A percentile compares a stretch with the other conserved stretches of the same genome.
These are phyloP conservation scores for Irpex sp. DNA, from an alignment of 1,284 basidiomycete genomes.

Conservation along the genomic window DNA sequence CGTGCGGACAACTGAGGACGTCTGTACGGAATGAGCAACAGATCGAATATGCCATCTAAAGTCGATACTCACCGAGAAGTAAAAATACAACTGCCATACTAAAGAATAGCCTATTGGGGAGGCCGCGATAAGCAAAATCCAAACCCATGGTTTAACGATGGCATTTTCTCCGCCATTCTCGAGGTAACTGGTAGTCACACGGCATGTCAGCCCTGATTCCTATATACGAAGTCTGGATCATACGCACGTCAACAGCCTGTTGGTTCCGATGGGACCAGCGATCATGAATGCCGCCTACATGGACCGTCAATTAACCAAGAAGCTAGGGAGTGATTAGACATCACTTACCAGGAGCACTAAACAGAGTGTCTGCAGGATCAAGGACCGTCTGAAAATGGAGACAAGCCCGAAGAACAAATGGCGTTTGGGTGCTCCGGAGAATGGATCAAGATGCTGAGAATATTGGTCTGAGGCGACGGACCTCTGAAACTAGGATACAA, in stretches of 20 bases:
- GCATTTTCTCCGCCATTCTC: slow-evolving; percentile 34
- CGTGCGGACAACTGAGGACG: slow-evolving; percentile 43
- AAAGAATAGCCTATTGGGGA: slow-evolving; percentile 43
- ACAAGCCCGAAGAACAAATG: slow-evolving; percentile 7
- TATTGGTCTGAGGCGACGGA: no score
- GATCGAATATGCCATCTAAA: background rate
- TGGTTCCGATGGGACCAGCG: slow-evolving; percentile 34
- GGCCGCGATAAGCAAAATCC: slow-evolving; percentile 56
- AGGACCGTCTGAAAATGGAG: slow-evolving; percentile 12
- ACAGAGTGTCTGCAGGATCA: slow-evolving; percentile 17
- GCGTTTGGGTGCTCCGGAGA: slow-evolving; percentile 16
- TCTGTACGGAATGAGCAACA: slow-evolving; percentile 20
- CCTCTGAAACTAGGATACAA: background rate
- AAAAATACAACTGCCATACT: slow-evolving; percentile 33
- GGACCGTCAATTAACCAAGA: background rate
- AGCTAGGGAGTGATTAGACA: background rate
- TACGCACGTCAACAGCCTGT: slow-evolving; percentile 1
- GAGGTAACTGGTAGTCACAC: slow-evolving; percentile 31
- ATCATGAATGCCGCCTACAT: background rate
- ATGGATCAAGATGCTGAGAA: slow-evolving; percentile 28
- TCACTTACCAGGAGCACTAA: slow-evolving; percentile 9
- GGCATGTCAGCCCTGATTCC: background rate
- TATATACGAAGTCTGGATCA: background rate
- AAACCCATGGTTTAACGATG: slow-evolving; percentile 45
- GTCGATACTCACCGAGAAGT: slow-evolving; percentile 14